Evolutionary conservation across 75 land plant species (phyloP).

Genomic region (Pinus taeda): DNA sequence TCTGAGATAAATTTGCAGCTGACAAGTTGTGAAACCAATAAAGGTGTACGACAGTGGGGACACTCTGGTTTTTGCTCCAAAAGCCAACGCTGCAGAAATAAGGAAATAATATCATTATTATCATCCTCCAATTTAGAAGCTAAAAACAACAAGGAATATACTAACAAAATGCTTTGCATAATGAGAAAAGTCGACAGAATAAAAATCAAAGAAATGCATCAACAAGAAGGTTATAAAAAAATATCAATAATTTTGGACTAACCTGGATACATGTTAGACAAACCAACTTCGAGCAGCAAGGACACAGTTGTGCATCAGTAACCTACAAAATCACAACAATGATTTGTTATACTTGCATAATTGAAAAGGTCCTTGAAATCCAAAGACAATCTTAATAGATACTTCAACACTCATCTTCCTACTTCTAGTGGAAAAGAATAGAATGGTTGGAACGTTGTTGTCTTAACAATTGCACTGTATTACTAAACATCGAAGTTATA

Average conservation of each 20-base stretch:
- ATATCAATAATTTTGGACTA: background rate
- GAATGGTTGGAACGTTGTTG: background rate
- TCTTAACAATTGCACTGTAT: background rate
- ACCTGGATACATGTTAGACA: constrained; percentile 29
- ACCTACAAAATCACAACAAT: constrained; percentile 15
- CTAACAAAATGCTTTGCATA: background rate
- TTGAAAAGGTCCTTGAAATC: background rate
- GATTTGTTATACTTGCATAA: background rate
- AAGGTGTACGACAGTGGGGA: constrained; percentile 32
- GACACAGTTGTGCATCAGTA: constrained; percentile 37
- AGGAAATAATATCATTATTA: constrained; percentile 1
- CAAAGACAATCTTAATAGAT: background rate
- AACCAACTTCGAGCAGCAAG: constrained; percentile 34
- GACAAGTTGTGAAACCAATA: constrained; percentile 35
- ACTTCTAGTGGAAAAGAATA: background rate
- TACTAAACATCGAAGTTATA: background rate
- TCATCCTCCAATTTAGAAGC: background rate
- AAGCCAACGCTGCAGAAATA: constrained; percentile 25
- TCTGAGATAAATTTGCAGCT: constrained; percentile 34
- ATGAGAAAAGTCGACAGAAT: background rate
- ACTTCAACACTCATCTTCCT: background rate
- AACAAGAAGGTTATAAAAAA: background rate
- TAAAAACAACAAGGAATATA: background rate
- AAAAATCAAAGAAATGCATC: background rate
- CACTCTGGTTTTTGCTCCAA: constrained; percentile 31